Percentiles rank a stretch among this genome's conserved stretches.
phyloP scores from a whole-genome alignment of 805 yeast genomes.

The Spencermartinsiella europaea region DNA sequence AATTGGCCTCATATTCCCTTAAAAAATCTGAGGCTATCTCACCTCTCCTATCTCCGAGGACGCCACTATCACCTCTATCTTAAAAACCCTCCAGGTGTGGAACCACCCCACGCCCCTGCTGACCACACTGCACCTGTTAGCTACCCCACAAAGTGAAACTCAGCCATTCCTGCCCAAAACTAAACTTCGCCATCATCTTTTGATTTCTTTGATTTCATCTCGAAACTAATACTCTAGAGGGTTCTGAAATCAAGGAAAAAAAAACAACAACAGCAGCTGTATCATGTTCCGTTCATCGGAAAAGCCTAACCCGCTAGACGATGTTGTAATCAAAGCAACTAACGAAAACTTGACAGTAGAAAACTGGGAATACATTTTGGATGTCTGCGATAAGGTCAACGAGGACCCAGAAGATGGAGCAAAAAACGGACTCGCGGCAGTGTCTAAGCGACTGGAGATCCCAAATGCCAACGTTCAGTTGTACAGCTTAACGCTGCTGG shows the following conservation, averaged over 20 bases:
- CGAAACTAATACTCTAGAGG: no score
- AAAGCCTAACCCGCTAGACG: constrained; percentile 25
- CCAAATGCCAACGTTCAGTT: constrained; percentile 63
- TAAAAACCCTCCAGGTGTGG: no score
- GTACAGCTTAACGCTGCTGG: constrained; percentile 47
- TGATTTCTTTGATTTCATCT: neutral
- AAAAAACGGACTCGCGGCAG: constrained; percentile 40
- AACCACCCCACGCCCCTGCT: no score
- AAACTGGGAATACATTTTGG: constrained; percentile 61
- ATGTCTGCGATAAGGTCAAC: constrained; percentile 61
- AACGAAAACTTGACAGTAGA: constrained; percentile 58
- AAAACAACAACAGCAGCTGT: neutral
- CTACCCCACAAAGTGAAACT: no score
- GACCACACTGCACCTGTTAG: no score
- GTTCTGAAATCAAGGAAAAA: neutral
- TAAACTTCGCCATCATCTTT: neutral
- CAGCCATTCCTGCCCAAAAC: no score
- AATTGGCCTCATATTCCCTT: no score
- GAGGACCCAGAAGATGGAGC: constrained; percentile 56
- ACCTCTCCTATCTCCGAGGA: no score
- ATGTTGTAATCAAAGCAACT: constrained; percentile 47
- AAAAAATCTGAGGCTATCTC: no score
- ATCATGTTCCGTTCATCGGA: constrained; percentile 25
- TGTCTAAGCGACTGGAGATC: constrained; percentile 45
- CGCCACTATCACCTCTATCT: no score